A percentile compares a stretch with the other conserved stretches of the same genome.
Conservation (phyloP, 2,329 filamentous ascomycete genomes). For the Pseudogymnoascus sp. region DNA sequence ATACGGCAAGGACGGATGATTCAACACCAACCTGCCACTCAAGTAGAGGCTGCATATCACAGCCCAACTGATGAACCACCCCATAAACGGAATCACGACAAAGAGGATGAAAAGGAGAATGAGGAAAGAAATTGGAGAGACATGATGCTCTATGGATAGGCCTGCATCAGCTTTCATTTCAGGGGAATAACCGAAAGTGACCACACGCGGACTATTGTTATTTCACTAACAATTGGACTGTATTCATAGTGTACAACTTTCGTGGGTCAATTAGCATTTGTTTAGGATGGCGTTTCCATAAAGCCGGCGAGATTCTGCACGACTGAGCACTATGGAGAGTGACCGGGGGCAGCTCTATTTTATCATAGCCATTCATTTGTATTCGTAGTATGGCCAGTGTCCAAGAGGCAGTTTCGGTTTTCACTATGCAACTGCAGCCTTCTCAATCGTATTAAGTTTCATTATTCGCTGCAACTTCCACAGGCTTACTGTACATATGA, state of each 20-base stretch:
- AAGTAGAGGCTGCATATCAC: background rate
- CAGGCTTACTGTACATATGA: conserved; percentile 1
- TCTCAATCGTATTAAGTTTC: background rate
- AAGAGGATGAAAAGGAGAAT: background rate
- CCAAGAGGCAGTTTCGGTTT: background rate
- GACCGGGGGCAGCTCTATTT: background rate
- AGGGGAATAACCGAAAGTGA: background rate
- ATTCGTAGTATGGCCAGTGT: background rate
- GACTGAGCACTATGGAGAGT: background rate
- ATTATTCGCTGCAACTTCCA: background rate
- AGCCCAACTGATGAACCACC: background rate
- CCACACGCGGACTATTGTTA: background rate
- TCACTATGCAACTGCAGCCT: background rate
- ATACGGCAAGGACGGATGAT: background rate
- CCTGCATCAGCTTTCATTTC: background rate
- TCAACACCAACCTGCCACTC: background rate
- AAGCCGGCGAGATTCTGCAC: background rate
- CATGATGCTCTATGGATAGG: background rate
- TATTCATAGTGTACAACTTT: background rate
- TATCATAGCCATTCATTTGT: background rate
- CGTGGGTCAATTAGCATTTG: background rate
- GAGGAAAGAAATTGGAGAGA: background rate
- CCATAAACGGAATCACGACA: background rate
- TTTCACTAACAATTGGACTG: background rate
- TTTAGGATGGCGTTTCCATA: background rate